A percentile compares a stretch with the other conserved stretches of the same genome.
Evolutionary conservation across 1,284 basidiomycete species (phyloP).

Genomic region (Schizophyllum amplum): DNA sequence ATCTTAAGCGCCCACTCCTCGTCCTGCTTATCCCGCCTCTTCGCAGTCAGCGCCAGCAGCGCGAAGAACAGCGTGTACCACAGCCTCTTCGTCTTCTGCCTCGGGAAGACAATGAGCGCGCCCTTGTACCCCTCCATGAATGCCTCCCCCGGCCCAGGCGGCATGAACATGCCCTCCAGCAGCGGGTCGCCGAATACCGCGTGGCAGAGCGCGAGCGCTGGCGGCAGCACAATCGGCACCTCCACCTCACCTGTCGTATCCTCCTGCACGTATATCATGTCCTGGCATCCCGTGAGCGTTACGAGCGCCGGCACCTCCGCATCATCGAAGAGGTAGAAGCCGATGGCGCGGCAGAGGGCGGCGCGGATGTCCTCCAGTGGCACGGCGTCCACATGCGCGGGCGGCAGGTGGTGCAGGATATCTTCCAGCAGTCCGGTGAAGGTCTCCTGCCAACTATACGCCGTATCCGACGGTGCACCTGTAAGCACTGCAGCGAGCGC

Average conservation of each 20-base stretch:
- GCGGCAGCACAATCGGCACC: slow-evolving; percentile 35
- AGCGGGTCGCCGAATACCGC: slow-evolving; percentile 72
- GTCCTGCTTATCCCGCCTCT: slow-evolving; percentile 18
- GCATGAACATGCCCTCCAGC: slow-evolving; percentile 52
- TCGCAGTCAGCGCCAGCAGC: slow-evolving; percentile 35
- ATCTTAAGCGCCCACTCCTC: slow-evolving; percentile 36
- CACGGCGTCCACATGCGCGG: slow-evolving; percentile 16
- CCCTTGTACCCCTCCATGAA: slow-evolving; percentile 52
- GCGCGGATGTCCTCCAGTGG: slow-evolving; percentile 38
- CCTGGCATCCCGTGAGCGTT: slow-evolving; percentile 49
- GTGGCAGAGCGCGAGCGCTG: slow-evolving; percentile 33
- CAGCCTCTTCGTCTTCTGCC: slow-evolving; percentile 58
- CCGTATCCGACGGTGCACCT: slow-evolving; percentile 19
- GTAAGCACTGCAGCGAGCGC: not conserved
- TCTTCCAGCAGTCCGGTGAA: slow-evolving; percentile 53
- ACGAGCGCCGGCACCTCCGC: slow-evolving; percentile 60
- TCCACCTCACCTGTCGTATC: slow-evolving; percentile 15
- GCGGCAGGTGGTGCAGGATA: slow-evolving; percentile 33
- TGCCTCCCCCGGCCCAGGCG: slow-evolving; percentile 36
- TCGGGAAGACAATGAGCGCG: slow-evolving; percentile 38
- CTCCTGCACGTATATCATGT: slow-evolving; percentile 37
- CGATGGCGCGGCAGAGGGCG: slow-evolving; percentile 57
- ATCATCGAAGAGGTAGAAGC: slow-evolving; percentile 66
- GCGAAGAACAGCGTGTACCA: slow-evolving; percentile 69
- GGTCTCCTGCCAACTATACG: slow-evolving; percentile 67